phyloP scores from a whole-genome alignment of 2,329 filamentous ascomycete genomes.

The Ploettnerulaceae sp. region DNA sequence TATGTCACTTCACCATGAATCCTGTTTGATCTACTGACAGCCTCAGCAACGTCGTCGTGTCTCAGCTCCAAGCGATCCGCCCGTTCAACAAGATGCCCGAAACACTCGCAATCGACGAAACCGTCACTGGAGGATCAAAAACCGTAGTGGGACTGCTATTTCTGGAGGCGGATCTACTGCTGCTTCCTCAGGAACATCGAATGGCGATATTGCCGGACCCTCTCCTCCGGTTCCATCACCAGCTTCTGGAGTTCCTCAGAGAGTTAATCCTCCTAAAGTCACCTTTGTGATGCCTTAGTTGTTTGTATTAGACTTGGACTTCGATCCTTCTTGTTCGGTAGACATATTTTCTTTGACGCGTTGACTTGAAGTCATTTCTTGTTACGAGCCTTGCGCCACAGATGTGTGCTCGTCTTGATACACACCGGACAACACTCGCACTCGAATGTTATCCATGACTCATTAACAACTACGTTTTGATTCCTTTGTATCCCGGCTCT shows the following conservation, averaged over 20 bases:
- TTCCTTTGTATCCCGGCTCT: too few species aligned
- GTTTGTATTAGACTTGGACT: neutral
- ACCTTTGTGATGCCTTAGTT: slow-evolving; percentile 2
- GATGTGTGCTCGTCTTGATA: too few species aligned
- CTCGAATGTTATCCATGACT: too few species aligned
- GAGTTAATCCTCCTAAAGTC: slow-evolving; percentile 1
- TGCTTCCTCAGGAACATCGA: slow-evolving; percentile 18
- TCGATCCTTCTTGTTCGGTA: neutral
- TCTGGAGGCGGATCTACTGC: slow-evolving; percentile 7
- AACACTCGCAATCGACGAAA: slow-evolving; percentile 20
- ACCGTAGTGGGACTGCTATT: slow-evolving; percentile 18
- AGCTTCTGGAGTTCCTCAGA: neutral
- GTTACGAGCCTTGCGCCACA: too few species aligned
- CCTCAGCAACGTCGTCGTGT: slow-evolving; percentile 27
- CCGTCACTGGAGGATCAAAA: slow-evolving; percentile 32
- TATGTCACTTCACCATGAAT: slow-evolving; percentile 7
- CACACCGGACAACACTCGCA: too few species aligned
- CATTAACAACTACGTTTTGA: too few species aligned
- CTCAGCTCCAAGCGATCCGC: slow-evolving; percentile 30
- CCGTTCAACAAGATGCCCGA: slow-evolving; percentile 19
- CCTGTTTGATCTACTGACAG: slow-evolving; percentile 13
- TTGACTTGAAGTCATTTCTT: too few species aligned
- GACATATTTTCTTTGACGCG: too few species aligned
- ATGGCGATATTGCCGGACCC: slow-evolving; percentile 8
- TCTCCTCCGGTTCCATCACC: slow-evolving; percentile 17